phyloP scores from a whole-genome alignment of 768 basidiomycete species.

The Mycena metata region DNA sequence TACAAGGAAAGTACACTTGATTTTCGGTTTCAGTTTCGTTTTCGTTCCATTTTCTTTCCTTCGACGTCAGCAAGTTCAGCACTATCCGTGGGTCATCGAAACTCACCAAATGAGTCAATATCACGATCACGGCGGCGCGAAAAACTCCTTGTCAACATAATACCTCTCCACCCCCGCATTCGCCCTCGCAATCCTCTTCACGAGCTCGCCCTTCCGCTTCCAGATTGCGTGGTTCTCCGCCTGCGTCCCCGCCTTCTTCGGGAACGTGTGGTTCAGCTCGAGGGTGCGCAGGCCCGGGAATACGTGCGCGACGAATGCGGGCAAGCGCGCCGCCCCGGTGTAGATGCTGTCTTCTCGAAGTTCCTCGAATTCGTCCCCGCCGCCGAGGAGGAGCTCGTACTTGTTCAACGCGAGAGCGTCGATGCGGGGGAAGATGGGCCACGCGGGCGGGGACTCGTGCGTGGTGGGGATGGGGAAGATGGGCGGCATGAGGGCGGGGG shows the following conservation, averaged over 20 bases:
- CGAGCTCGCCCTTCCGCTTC: slow-evolving; percentile 1
- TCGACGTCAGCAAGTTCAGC: no score
- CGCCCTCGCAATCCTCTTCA: background rate
- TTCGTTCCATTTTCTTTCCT: no score
- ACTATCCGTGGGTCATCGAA: no score
- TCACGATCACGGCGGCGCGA: background rate
- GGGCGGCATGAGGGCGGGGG: background rate
- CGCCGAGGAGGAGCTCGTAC: background rate
- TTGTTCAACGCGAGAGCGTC: background rate
- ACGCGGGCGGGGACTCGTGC: background rate
- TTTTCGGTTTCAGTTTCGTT: no score
- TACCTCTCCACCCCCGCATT: background rate
- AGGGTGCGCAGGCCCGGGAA: slow-evolving; percentile 25
- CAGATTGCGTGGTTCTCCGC: background rate
- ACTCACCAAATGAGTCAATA: background rate
- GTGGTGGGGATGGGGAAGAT: no score
- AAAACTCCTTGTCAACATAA: slow-evolving; percentile 7
- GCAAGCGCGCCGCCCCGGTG: background rate
- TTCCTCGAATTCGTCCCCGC: no score
- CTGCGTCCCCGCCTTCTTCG: background rate
- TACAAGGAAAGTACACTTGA: no score
- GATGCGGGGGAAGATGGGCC: slow-evolving; percentile 16
- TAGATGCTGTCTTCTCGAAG: no score
- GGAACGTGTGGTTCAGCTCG: slow-evolving; percentile 2
- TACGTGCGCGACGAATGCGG: slow-evolving; percentile 6